Conservation (phyloP, 495 filamentous ascomycete genomes). For the Penicillium daleae region DNA sequence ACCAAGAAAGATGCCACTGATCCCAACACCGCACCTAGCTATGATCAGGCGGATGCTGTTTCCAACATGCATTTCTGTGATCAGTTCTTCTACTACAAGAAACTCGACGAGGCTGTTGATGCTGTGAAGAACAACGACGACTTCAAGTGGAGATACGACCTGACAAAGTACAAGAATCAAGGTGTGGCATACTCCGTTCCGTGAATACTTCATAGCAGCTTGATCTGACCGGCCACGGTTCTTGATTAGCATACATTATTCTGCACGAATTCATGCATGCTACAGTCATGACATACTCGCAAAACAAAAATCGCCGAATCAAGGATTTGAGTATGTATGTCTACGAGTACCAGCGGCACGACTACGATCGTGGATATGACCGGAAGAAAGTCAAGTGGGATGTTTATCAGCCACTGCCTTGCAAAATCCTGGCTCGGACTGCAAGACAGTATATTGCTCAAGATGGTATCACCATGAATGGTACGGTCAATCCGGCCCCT, state of each 20-base stretch:
- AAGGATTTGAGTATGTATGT: background rate
- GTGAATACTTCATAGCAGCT: background rate
- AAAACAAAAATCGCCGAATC: background rate
- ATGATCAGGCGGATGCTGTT: background rate
- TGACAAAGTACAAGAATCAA: background rate
- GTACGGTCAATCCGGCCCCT: background rate
- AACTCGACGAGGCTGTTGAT: background rate
- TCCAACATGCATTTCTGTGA: background rate
- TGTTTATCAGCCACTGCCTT: background rate
- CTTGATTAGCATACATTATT: background rate
- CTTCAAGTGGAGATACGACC: background rate
- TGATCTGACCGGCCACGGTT: background rate
- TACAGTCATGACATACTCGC: background rate
- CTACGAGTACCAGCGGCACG: background rate
- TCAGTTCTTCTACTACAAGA: background rate
- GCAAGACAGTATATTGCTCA: background rate
- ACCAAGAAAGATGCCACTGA: background rate
- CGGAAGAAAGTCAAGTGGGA: background rate
- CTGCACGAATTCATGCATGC: background rate
- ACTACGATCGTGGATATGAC: background rate
- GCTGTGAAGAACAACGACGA: background rate
- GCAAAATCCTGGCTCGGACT: background rate
- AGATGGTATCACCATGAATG: background rate
- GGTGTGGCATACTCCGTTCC: background rate
- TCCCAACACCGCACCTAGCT: background rate